Evolutionary conservation across 2,329 filamentous ascomycete genomes (phyloP).

Genomic region (Colletotrichum brevisporum): DNA sequence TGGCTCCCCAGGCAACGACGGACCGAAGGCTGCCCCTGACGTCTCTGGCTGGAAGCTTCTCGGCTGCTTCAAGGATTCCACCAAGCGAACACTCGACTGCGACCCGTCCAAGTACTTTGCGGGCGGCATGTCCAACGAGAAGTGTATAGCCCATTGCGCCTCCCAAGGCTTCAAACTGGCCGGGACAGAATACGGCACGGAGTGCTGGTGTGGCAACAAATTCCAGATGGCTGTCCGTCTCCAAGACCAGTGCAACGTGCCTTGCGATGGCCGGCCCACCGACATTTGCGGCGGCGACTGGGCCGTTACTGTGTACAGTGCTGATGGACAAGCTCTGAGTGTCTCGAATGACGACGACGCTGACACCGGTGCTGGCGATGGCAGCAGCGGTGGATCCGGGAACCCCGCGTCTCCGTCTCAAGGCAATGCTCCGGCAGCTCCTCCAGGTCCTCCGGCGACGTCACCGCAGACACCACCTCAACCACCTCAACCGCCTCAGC

Average conservation of each 20-base stretch:
- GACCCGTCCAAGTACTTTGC: slow-evolving; percentile 46
- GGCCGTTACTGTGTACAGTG: slow-evolving; percentile 41
- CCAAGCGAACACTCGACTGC: slow-evolving; percentile 40
- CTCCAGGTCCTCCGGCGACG: neutral
- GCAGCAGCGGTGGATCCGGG: neutral
- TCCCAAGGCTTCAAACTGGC: slow-evolving; percentile 58
- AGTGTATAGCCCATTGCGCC: slow-evolving; percentile 63
- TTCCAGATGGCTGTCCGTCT: slow-evolving; percentile 38
- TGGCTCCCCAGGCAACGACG: slow-evolving; percentile 4
- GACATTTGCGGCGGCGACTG: slow-evolving; percentile 41
- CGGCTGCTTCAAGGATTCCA: slow-evolving; percentile 50
- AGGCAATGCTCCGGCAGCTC: neutral
- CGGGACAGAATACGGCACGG: slow-evolving; percentile 63
- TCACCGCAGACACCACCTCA: neutral
- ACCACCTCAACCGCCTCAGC: neutral
- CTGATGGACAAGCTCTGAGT: slow-evolving; percentile 28
- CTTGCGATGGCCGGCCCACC: slow-evolving; percentile 31
- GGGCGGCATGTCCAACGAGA: slow-evolving; percentile 62
- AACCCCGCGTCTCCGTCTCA: slow-evolving; percentile 1
- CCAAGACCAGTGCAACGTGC: slow-evolving; percentile 29
- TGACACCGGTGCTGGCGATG: neutral
- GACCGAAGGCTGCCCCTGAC: slow-evolving; percentile 10
- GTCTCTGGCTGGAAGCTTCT: slow-evolving; percentile 47
- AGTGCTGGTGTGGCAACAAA: slow-evolving; percentile 65
- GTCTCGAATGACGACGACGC: slow-evolving; percentile 26